Percentiles rank a stretch among this genome's conserved stretches.
Conservation (phyloP, 495 filamentous ascomycete species). For the Immersiella caudata region DNA sequence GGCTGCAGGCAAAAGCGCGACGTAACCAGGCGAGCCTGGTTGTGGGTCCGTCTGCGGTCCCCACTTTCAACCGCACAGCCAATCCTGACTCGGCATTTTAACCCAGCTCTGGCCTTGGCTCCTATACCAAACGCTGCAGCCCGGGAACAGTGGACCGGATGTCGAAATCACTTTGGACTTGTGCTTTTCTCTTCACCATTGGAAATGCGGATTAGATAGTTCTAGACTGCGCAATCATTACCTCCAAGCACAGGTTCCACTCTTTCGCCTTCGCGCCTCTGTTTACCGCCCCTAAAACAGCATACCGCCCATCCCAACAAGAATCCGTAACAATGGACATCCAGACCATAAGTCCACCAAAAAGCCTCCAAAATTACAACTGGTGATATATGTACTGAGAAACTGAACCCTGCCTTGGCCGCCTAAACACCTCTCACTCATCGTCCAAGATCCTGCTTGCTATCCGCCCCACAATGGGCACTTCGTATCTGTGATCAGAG, state of each 20-base stretch:
- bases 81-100: constrained; percentile 17
- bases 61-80: constrained; percentile 18
- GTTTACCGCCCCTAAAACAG: background rate
- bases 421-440: constrained; percentile 59
- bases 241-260: background rate
- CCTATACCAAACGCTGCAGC: too few relatives aligned
- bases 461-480: constrained; percentile 83
- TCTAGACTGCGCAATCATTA: background rate
- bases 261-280: background rate
- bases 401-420: background rate
- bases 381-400: constrained; percentile 13
- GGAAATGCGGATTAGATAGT: constrained; percentile 6
- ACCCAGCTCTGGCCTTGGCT: constrained; percentile 21
- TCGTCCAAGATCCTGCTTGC: constrained; percentile 92
- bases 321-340: background rate
- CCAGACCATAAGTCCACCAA: background rate
- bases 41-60: constrained; percentile 17
- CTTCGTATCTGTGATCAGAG: constrained; percentile 61
- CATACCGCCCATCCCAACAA: background rate
- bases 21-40: constrained; percentile 36
- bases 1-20: constrained; percentile 45
- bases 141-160: too few relatives aligned
- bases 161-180: too few relatives aligned
- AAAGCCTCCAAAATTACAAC: background rate
- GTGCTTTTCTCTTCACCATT: background rate